Conservation (phyloP, 805 yeast genomes). For the Hanseniaspora nectarophila region DNA sequence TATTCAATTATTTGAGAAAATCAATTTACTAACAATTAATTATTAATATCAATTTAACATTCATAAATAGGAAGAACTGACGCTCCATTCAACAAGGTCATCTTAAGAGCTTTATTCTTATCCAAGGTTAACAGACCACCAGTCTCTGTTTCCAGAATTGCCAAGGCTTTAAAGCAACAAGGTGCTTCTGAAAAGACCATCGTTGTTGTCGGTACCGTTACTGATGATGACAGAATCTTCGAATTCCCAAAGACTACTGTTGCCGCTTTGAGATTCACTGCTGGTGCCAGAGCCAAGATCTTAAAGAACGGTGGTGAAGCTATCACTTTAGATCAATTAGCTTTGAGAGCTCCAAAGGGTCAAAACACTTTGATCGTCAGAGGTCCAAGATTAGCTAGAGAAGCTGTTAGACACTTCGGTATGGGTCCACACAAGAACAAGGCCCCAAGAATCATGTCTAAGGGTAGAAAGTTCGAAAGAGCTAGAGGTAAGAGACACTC, state of each 20-base stretch:
- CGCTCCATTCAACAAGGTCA: constrained; percentile 95
- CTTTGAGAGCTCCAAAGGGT: constrained; percentile 98
- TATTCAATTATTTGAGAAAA: background rate
- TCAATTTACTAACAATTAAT: constrained; percentile 7
- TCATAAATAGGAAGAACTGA: constrained; percentile 78
- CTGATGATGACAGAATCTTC: constrained; percentile 90
- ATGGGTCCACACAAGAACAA: constrained; percentile 99
- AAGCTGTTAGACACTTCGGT: constrained; percentile 99
- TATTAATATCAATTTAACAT: background rate
- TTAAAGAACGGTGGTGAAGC: constrained; percentile 99
- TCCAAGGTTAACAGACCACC: constrained; percentile 99
- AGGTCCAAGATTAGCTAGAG: constrained; percentile 98
- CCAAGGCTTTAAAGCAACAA: constrained; percentile 67
- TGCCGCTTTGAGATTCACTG: constrained; percentile 99
- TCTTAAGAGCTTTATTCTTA: constrained; percentile 87
- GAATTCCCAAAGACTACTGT: constrained; percentile 94
- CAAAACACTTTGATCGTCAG: constrained; percentile 94
- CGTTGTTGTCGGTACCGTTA: constrained; percentile 98
- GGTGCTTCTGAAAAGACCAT: constrained; percentile 84
- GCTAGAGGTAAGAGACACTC: constrained; percentile 99
- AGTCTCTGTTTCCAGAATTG: constrained; percentile 85
- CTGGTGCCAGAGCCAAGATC: constrained; percentile 96
- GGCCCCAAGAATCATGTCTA: constrained; percentile 96
- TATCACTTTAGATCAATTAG: constrained; percentile 97
- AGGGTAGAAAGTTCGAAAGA: constrained; percentile 99